Evolutionary conservation across 805 yeast species (phyloP), one percentile per base, ranked within the genome.

Genomic region (Candida orba): DNA sequence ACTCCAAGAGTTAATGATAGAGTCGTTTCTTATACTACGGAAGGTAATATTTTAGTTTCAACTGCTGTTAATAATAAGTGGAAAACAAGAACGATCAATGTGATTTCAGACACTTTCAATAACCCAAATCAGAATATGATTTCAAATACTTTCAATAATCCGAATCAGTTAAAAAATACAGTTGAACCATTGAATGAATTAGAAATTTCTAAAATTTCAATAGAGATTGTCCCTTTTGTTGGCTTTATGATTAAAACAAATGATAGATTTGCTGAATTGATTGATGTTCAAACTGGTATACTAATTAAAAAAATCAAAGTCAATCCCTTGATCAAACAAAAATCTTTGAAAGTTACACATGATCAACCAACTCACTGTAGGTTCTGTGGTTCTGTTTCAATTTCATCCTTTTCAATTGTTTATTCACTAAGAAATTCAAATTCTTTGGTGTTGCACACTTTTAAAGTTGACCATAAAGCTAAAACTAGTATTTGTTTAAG

Each of bases 341-440:
- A 74, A 2, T 58, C 83, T 0, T 73, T 88, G 48, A 67, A 71
- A 44, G 93, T 84, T 1, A 78, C 86, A 49, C 95, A 88, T 58
- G 81, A 84, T 36, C 88, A 82, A 52, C 95, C 95, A 6, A 79
- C 88, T 1, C 95, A 88, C 64, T 88, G 96, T 64, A 73, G 84
- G 37, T 88, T 88, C 63, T 88, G 96, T 67, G 96, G 96, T 3
- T 83, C 95, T 66, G 88, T 85, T 0, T 82, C 95, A 0, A 74
- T 88, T 34, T 72, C 78, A 20, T 74, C 90, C 4, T 72, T 88
- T 42, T 81, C 91, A 1, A 67, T 87, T 18, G 81, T 81, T 1
- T 88, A 88, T 60, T 79, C 81, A 20, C 84, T 81, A 49, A 57
- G 60, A 23, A 81, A 77, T 45, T 66, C 71, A 3, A 72, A 71